A percentile compares a stretch with the other conserved stretches of the same genome.
phyloP scores from a whole-genome alignment of 2,329 filamentous ascomycete species.

The Aspergillus phoenicis region DNA sequence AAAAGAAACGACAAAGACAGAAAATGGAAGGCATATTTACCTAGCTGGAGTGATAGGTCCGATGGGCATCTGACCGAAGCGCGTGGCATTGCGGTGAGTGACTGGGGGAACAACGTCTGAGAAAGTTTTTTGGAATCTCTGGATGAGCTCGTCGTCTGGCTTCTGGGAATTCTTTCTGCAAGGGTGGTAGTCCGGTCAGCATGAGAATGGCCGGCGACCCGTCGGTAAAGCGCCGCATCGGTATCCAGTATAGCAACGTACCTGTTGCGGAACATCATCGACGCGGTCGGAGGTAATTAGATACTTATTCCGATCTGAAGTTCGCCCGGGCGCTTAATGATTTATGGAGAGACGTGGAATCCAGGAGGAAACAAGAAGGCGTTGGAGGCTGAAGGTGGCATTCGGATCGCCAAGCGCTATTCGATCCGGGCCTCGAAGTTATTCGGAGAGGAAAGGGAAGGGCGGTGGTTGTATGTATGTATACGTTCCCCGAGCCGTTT shows the following conservation, averaged over 20 bases:
- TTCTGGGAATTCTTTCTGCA: conserved; percentile 77
- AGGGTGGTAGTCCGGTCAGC: conserved; percentile 18
- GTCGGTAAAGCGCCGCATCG: conserved; percentile 9
- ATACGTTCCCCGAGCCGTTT: background rate
- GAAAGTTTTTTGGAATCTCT: conserved; percentile 81
- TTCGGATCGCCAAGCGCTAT: conserved; percentile 11
- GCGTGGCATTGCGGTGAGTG: conserved; percentile 37
- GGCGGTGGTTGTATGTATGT: background rate
- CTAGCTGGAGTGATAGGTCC: conserved; percentile 28
- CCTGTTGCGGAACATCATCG: conserved; percentile 53
- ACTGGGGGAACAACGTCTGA: conserved; percentile 65
- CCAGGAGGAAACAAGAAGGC: background rate
- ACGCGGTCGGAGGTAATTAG: background rate
- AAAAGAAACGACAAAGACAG: too few species aligned
- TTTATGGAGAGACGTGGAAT: background rate
- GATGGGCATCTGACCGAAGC: conserved; percentile 24
- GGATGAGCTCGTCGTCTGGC: conserved; percentile 80
- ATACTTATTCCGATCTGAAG: background rate
- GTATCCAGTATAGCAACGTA: conserved; percentile 31
- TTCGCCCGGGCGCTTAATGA: background rate
- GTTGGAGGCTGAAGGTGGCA: conserved; percentile 13
- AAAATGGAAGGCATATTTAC: conserved; percentile 20
- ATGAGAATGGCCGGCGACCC: conserved; percentile 4
- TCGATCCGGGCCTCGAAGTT: background rate
- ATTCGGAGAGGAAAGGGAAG: background rate